These are phyloP conservation scores for Fusarium sambucinum DNA, from an alignment of 2,329 filamentous ascomycete species.

Conservation along the genomic window DNA sequence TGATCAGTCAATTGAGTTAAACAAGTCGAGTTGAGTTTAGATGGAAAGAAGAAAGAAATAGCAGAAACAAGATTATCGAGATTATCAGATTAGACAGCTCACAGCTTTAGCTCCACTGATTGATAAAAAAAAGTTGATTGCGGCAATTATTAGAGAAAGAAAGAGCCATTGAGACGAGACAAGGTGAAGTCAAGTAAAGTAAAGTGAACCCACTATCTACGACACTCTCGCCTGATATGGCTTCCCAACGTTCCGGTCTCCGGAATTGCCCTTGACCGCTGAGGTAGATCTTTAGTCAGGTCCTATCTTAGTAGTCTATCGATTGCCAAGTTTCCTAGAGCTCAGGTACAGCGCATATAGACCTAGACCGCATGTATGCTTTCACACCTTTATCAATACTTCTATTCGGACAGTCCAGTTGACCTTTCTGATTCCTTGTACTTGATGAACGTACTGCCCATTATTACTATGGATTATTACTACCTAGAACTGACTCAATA, in stretches of 20 bases:
- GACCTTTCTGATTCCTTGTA: neutral
- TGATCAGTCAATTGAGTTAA: neutral
- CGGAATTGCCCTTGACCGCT: slow-evolving; percentile 38
- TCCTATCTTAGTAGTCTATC: neutral
- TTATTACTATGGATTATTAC: neutral
- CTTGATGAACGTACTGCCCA: no score
- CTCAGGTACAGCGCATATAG: neutral
- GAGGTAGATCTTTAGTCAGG: slow-evolving; percentile 9
- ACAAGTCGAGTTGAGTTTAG: neutral
- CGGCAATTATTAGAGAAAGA: slow-evolving; percentile 40
- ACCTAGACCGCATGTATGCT: neutral
- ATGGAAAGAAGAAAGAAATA: slow-evolving; percentile 3
- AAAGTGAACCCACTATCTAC: slow-evolving; percentile 37
- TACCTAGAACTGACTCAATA: slow-evolving; percentile 4
- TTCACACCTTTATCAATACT: neutral
- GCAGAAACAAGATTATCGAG: slow-evolving; percentile 31
- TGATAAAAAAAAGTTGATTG: slow-evolving; percentile 29
- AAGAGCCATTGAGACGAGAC: slow-evolving; percentile 13
- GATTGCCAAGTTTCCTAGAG: slow-evolving; percentile 1
- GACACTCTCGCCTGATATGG: slow-evolving; percentile 41
- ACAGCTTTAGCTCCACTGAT: slow-evolving; percentile 24
- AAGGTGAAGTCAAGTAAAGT: slow-evolving; percentile 7
- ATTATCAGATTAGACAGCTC: slow-evolving; percentile 28
- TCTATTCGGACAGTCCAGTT: neutral
- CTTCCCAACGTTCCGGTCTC: slow-evolving; percentile 42